A percentile compares a stretch with the other conserved stretches of the same genome.
These are phyloP conservation scores for Rhytidiadelphus loreus DNA, from an alignment of 225 moss, liverwort and hornwort genomes.

Conservation along the genomic window DNA sequence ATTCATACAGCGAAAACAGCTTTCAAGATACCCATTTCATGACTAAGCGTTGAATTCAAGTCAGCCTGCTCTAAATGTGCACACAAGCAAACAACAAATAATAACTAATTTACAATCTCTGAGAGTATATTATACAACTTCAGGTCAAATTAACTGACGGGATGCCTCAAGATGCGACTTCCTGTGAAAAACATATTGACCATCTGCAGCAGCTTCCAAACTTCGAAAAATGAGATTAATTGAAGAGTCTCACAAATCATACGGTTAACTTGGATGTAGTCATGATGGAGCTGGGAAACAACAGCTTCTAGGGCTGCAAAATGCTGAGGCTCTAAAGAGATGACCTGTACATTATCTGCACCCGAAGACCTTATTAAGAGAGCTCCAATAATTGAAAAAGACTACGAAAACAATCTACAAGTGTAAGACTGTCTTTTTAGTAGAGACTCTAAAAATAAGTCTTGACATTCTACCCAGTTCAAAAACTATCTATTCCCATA, in stretches of 20 bases:
- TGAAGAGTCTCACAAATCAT: not conserved
- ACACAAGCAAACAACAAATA: not conserved
- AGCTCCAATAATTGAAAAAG: conserved; percentile 11
- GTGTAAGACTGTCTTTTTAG: not conserved
- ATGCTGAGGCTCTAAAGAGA: conserved; percentile 25
- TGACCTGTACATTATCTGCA: conserved; percentile 54
- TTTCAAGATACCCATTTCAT: not conserved
- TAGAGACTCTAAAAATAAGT: not conserved
- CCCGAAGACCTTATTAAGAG: conserved; percentile 43
- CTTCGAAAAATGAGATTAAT: not conserved
- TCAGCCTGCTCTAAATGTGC: not conserved
- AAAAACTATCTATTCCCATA: not conserved
- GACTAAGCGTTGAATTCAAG: not conserved
- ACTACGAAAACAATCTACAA: not conserved
- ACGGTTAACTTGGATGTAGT: not conserved
- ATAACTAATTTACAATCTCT: not conserved
- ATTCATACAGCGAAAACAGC: not conserved
- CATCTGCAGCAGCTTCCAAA: conserved; percentile 1
- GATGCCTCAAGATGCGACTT: not conserved
- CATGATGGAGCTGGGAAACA: not conserved
- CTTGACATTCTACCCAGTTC: not conserved
- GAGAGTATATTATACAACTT: not conserved
- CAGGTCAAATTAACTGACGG: not conserved
- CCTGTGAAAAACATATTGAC: not conserved
- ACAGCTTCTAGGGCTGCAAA: conserved; percentile 34